Base-by-base conservation (phyloP, 768 basidiomycete genomes). In the Phlebiopsis gigantea region DNA sequence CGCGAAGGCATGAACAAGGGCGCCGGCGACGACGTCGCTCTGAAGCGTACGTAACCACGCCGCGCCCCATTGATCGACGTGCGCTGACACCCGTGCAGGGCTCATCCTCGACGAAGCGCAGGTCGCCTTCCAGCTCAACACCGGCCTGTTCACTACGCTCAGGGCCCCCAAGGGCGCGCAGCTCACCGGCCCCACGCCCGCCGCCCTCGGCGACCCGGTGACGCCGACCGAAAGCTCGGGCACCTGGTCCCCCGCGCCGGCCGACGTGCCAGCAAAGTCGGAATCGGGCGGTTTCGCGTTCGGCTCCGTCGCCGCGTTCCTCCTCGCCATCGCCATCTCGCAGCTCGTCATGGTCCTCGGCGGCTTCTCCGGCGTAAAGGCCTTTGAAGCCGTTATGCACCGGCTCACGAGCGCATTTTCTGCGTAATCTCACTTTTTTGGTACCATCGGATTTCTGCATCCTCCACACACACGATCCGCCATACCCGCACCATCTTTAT, bases 1-100 rank as follows among this genome's bases (percentile, higher is more conserved):
- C 76, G 80, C 47, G 66, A 68, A 17, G 72, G 73, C n/a, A 72
- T 77, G 71, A 68, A 76, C 57, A 58, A 62, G 4, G 71, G 71
- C 17, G 69, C 72, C 19, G 69, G 69, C 8, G 69, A 72, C 29
- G 63, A 71, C 50, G 55, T 55, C 22, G 62, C 61, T 9, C 51
- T 68, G 43, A 75, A 75, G 66, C 66, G 70, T 69, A 44, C 24
- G 62, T 55, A 24, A 29, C 22, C 45, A 7, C 22, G 7, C 5
- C 19, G n/a, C 24, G 31, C 21, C 1, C 17, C 3, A 21, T 41
- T 50, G 19, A 25, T 8, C 9, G 24, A 15, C 15, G 12, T 51
- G 24, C n/a, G n/a, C n/a, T n/a, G n/a, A n/a, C n/a, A n/a, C n/a
- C n/a, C n/a, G n/a, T 26, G 24, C 42, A 69, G 69, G 53, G 19